These are phyloP conservation scores for Monascus ruber DNA, from an alignment of 2,329 filamentous ascomycete genomes.

Conservation along the genomic window DNA sequence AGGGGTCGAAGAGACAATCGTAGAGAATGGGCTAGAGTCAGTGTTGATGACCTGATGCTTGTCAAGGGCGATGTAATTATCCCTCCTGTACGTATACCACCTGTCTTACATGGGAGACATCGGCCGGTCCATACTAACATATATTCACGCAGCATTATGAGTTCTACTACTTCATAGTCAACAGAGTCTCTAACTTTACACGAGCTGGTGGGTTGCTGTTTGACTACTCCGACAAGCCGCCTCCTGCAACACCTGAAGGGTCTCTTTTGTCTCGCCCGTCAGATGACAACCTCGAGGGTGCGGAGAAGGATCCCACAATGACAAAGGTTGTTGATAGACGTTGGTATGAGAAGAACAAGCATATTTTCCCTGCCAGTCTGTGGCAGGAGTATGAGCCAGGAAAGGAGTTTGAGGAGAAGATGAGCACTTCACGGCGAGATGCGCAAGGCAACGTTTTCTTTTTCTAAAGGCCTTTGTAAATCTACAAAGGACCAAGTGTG, in stretches of 20 bases:
- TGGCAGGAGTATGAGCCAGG: constrained; percentile 94
- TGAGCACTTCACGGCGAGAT: constrained; percentile 65
- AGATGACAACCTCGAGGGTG: constrained; percentile 58
- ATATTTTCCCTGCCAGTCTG: constrained; percentile 90
- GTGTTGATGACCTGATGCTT: constrained; percentile 90
- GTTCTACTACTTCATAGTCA: constrained; percentile 93
- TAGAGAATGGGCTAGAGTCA: constrained; percentile 82
- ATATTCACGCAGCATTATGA: constrained; percentile 68
- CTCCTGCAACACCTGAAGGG: constrained; percentile 23
- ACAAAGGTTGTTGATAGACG: constrained; percentile 93
- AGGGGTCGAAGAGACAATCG: constrained; percentile 46
- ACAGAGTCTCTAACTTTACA: constrained; percentile 50
- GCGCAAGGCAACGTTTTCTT: constrained; percentile 88
- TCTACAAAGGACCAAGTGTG: too few relatives aligned
- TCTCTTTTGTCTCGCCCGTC: constrained; percentile 33
- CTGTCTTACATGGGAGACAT: neutral
- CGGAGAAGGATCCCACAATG: constrained; percentile 60
- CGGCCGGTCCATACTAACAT: constrained; percentile 1
- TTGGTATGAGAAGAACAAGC: constrained; percentile 97
- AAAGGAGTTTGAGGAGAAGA: constrained; percentile 57
- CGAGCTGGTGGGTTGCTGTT: constrained; percentile 71
- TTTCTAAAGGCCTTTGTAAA: constrained; percentile 34
- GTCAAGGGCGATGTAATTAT: constrained; percentile 85
- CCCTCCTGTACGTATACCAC: constrained; percentile 61
- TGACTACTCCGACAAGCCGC: constrained; percentile 49